Base-by-base conservation (phyloP, 768 basidiomycete species). In the Scleroderma citrinum region DNA sequence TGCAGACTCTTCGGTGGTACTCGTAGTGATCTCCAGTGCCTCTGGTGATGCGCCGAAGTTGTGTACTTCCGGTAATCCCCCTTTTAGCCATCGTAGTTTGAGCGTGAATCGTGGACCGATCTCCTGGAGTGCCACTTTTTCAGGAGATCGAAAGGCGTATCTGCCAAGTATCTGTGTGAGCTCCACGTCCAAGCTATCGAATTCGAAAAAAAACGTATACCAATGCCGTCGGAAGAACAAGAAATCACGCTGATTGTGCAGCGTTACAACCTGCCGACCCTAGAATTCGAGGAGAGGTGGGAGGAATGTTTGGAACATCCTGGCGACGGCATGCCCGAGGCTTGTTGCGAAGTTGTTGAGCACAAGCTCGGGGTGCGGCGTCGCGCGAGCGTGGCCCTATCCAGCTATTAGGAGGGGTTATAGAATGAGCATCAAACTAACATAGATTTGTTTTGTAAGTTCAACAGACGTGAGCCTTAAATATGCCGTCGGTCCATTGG, bases 221-320 rank as follows among this genome's bases (percentile, higher is more conserved):
- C 96, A 80, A 73, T 98, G 96, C 50, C 96, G 76, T 54, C 96
- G 75, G 74, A 99, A 95, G 73, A 99, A 99, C 49, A 99, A 70
- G 69, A 98, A 99, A 71, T 99, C 96, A 41, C 96, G 81, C 65
- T 96, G 93, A 61, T 97, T 97, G 63, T 98, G 96, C 17, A 98
- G 74, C 3, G 95, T 96, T 12, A 98, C 94, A 10, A 97, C 94
- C 67, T 99, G 96, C 26, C 96, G 74, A 30, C 96, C 96, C 69
- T 92, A 85, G 62, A 96, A 97, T 64, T 96, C 90, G 0, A 93
- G 92, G 54, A 95, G 72, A 7, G 90, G 92, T 16, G 96, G 96
- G 71, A 97, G 98, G 19, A 93, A 78, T 1, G 93, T 93, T 58
- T 96, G 95, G 70, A 98, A 95, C 76, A 99, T 86, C 21, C 92